Conservation (phyloP, 1,284 basidiomycete species). For the Chalciporus sp. region DNA sequence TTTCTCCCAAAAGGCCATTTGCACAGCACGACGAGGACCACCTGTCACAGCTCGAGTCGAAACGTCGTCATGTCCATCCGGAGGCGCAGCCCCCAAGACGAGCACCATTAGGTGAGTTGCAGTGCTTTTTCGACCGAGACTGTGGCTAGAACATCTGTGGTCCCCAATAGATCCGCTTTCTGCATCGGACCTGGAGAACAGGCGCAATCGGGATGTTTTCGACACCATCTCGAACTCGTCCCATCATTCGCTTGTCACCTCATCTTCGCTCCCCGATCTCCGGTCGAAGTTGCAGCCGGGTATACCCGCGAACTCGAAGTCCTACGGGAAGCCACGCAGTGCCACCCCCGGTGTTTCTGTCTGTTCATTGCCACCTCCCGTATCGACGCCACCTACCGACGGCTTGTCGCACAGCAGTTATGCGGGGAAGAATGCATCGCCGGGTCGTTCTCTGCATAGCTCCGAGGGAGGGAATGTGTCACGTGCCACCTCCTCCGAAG, state of each 20-base stretch:
- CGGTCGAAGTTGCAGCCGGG: conserved; percentile 3
- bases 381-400: neutral
- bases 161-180: conserved; percentile 30
- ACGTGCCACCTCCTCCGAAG: conserved; percentile 6
- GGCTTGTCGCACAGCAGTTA: conserved; percentile 5
- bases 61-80: conserved; percentile 22
- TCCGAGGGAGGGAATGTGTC: conserved; percentile 4
- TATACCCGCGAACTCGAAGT: conserved; percentile 13
- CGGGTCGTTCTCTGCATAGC: conserved; percentile 8
- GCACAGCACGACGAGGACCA: conserved; percentile 21
- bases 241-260: conserved; percentile 14
- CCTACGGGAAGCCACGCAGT: conserved; percentile 11
- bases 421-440: conserved; percentile 8
- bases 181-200: conserved; percentile 22
- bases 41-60: conserved; percentile 16
- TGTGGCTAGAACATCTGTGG: conserved; percentile 3
- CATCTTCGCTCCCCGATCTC: conserved; percentile 18
- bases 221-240: conserved; percentile 5
- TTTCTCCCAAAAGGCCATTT: conserved; percentile 25
- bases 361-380: conserved; percentile 32
- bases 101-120: conserved; percentile 30
- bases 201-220: conserved; percentile 2
- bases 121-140: neutral
- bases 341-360: conserved; percentile 7
- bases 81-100: conserved; percentile 15